Conservation (phyloP, 495 filamentous ascomycete species). For the Thermothielavioides terrestris region DNA sequence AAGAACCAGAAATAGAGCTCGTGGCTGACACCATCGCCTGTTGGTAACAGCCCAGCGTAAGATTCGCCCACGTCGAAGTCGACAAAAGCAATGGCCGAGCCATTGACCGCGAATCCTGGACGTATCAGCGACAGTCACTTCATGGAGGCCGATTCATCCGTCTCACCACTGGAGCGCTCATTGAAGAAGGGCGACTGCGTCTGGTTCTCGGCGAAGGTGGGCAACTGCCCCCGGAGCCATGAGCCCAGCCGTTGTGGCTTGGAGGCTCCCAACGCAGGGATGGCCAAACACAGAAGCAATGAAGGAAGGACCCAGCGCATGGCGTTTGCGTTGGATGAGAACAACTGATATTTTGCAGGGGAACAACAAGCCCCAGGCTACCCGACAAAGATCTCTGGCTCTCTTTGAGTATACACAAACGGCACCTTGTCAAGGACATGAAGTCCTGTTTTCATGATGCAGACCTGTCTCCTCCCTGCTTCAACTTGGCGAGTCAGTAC, state of each 20-base stretch:
- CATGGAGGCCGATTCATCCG: background rate
- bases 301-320: background rate
- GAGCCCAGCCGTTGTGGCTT: background rate
- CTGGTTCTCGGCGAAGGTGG: background rate
- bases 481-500: too few species aligned
- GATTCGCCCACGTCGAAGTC: slow-evolving; percentile 73
- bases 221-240: background rate
- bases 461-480: too few species aligned
- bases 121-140: background rate
- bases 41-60: slow-evolving; percentile 70
- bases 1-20: slow-evolving; percentile 75
- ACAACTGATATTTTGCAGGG: too few species aligned
- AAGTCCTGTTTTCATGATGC: too few species aligned
- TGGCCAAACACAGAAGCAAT: background rate
- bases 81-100: slow-evolving; percentile 60
- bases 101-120: slow-evolving; percentile 58
- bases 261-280: background rate
- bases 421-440: too few species aligned
- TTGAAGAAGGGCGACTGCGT: slow-evolving; percentile 12
- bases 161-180: slow-evolving; percentile 8
- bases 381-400: too few species aligned
- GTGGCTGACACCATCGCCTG: slow-evolving; percentile 48
- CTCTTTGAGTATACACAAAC: too few species aligned
- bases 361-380: background rate
- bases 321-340: too few species aligned